Base-by-base conservation (phyloP, 2,329 filamentous ascomycete genomes). In the Cladosporium sp. region DNA sequence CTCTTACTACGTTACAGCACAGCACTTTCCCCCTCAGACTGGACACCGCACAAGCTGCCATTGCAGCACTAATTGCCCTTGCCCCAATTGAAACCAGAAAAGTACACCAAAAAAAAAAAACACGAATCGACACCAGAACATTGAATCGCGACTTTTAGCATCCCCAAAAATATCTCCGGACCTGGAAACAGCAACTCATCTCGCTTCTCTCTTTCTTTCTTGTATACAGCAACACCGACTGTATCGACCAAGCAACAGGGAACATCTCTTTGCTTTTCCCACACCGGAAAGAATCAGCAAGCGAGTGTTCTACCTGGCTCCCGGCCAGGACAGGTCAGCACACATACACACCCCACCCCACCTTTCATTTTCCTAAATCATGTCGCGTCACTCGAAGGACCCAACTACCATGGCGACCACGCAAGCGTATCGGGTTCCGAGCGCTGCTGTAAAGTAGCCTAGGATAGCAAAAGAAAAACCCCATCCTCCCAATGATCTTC, bases 361-460 rank as follows among this genome's bases (percentile, higher is more conserved):
- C 13, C 17, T n/a, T 19, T 13, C 3, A 19, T 13, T 53, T 35
- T 44, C 39, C 19, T 52, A 9, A 4, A 17, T 42, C 51, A 35
- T 44, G 51, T 54, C 39, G 51, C 19, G 51, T 44, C 37, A 54
- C 51, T 44, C 37, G 51, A 54, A 54, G 51, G 28, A 36, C 28
- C 51, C 39, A n/a, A 6, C n/a, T n/a, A n/a, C n/a, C n/a, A n/a
- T n/a, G n/a, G 22, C 19, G 12, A n/a, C 19, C n/a, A 22, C 24
- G 45, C 17, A 22, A 52, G 24, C 20, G 13, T n/a, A 24, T 24
- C n/a, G 36, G 39, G 39, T 54, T 45, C 39, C 0, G 49, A 37
- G 49, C 8, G 49, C n/a, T 52, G 34, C 49, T 22, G 49, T 25
- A 17, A 52, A 35, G 49, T 54, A 48, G 45, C 45, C 28, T 48